A percentile compares a stretch with the other conserved stretches of the same genome.
These are phyloP conservation scores for Colletotrichum sublineola DNA, from an alignment of 2,329 filamentous ascomycete species.

Conservation along the genomic window DNA sequence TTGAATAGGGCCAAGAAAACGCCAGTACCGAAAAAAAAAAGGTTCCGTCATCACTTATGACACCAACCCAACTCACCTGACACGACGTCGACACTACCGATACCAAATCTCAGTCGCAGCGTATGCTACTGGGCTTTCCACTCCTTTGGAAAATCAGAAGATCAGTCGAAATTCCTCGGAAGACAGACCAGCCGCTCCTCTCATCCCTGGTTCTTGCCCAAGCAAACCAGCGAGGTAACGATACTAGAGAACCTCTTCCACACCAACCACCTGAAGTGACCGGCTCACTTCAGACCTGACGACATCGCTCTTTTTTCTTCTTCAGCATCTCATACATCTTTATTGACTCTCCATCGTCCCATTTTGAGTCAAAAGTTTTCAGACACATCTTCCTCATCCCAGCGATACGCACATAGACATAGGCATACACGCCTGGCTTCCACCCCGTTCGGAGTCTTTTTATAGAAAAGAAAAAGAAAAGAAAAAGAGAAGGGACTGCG, in stretches of 20 bases:
- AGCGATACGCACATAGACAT: conserved; percentile 1
- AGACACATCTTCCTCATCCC: conserved; percentile 19
- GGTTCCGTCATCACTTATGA: conserved; percentile 9
- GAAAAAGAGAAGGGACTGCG: conserved; percentile 2
- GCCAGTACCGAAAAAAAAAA: too few species aligned
- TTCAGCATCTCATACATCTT: conserved; percentile 11
- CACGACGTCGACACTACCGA: conserved; percentile 17
- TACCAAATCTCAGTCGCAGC: conserved; percentile 15
- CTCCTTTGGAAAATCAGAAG: conserved; percentile 19
- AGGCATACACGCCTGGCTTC: neutral
- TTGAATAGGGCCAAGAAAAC: conserved; percentile 32
- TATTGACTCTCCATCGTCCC: conserved; percentile 24
- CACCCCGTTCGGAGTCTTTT: neutral
- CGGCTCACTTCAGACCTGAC: conserved; percentile 17
- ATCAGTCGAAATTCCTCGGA: conserved; percentile 14
- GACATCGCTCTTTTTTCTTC: conserved; percentile 23
- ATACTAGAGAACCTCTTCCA: conserved; percentile 1
- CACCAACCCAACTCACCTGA: conserved; percentile 10
- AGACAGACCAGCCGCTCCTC: conserved; percentile 16
- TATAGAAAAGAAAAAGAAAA: neutral
- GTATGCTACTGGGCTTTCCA: conserved; percentile 15
- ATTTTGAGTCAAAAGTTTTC: conserved; percentile 36
- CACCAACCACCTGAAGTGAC: conserved; percentile 33
- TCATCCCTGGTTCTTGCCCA: conserved; percentile 9
- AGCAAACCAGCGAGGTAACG: conserved; percentile 20